Conservation (phyloP, 192 early-diverging fungal genomes). For the Jimgerdemannia lactiflua region DNA sequence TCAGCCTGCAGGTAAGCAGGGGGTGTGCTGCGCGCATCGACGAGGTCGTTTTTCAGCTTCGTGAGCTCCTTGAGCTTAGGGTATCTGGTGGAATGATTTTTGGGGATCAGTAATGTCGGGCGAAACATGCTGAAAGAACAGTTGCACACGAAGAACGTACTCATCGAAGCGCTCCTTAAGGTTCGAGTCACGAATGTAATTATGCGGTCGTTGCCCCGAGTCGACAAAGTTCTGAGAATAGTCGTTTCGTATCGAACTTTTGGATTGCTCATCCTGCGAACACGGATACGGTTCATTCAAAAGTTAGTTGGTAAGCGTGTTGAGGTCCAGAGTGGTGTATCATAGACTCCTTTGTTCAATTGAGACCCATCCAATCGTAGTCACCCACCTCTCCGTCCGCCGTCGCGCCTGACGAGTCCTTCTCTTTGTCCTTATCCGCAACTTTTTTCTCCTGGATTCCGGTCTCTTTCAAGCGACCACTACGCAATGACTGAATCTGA, state of each 20-base stretch:
- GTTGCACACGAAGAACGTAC: conserved; percentile 15
- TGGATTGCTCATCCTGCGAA: not conserved
- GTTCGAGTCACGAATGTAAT: conserved; percentile 52
- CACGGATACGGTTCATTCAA: not conserved
- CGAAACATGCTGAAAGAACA: not conserved
- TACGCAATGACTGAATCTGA: not conserved
- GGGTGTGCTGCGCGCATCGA: conserved; percentile 35
- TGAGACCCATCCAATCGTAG: not conserved
- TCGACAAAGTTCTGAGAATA: conserved; percentile 56
- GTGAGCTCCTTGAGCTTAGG: conserved; percentile 53
- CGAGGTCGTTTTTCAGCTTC: conserved; percentile 38
- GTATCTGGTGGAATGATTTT: conserved; percentile 22
- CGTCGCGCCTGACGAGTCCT: not conserved
- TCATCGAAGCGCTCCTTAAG: conserved; percentile 49
- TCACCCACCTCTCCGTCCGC: not conserved
- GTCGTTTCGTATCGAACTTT: conserved; percentile 37
- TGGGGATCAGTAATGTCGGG: not conserved
- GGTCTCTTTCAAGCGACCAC: not conserved
- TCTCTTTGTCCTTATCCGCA: not conserved
- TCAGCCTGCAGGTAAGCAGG: conserved; percentile 46
- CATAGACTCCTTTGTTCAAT: too few relatives aligned
- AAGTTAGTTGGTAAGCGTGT: too few relatives aligned
- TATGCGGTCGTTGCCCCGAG: conserved; percentile 50
- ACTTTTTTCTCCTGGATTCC: not conserved
- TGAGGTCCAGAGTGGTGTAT: too few relatives aligned